Evolutionary conservation across 1,284 basidiomycete species (phyloP).

Genomic region (Caloboletus firmus): DNA sequence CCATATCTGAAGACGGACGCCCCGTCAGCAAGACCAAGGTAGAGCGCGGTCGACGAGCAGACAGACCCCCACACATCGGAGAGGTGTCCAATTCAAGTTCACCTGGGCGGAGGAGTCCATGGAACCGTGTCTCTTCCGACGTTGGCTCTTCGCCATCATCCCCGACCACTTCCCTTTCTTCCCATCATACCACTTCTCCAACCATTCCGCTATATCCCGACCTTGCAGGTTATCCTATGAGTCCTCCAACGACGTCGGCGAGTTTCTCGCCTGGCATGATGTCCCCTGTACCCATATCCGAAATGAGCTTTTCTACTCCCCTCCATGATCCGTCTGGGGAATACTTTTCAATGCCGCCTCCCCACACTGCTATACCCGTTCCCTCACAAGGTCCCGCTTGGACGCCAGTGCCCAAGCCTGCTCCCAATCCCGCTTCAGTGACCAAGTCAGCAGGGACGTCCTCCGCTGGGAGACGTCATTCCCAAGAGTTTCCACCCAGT

Average conservation of each 20-base stretch:
- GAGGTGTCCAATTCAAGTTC: conserved; percentile 21
- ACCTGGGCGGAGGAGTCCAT: conserved; percentile 25
- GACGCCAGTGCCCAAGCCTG: conserved; percentile 7
- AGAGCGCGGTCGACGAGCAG: conserved; percentile 29
- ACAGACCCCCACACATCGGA: conserved; percentile 16
- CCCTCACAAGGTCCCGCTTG: conserved; percentile 22
- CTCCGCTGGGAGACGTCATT: conserved; percentile 17
- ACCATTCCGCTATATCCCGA: conserved; percentile 29
- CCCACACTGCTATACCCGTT: conserved; percentile 9
- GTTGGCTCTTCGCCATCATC: conserved; percentile 29
- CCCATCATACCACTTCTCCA: conserved; percentile 24
- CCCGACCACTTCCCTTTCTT: conserved; percentile 24
- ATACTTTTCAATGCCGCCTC: conserved; percentile 18
- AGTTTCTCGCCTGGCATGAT: conserved; percentile 14
- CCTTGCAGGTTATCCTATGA: conserved; percentile 17
- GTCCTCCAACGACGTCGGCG: conserved; percentile 11
- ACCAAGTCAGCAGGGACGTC: conserved; percentile 7
- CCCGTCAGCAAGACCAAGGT: conserved; percentile 21
- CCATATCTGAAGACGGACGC: conserved; percentile 23
- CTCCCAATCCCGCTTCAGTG: background rate
- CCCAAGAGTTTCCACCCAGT: conserved; percentile 25
- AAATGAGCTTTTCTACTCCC: conserved; percentile 12
- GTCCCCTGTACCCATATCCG: conserved; percentile 17
- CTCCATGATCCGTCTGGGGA: conserved; percentile 14
- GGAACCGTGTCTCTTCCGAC: conserved; percentile 25